Evolutionary conservation across 306 rosid genomes (phyloP).

Genomic region (Aeschynomene evenia): DNA sequence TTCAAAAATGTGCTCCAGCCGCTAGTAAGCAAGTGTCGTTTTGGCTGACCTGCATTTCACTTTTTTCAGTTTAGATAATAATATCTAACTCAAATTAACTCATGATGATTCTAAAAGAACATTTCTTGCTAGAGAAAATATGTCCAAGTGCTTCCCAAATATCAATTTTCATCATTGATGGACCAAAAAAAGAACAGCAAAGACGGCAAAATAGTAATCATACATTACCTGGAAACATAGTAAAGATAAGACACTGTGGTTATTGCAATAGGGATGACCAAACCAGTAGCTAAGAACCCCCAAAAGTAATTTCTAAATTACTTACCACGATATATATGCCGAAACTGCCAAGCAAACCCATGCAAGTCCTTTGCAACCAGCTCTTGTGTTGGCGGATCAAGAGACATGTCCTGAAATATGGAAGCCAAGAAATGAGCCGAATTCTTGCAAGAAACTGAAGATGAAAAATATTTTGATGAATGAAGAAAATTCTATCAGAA

Average conservation of each 20-base stretch:
- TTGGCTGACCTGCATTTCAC: constrained; percentile 62
- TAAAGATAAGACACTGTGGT: too few species aligned
- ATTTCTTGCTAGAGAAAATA: background rate
- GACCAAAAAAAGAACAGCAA: background rate
- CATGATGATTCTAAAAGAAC: background rate
- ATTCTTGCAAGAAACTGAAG: background rate
- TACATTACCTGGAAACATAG: too few species aligned
- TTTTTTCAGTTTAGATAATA: constrained; percentile 5
- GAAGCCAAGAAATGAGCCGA: constrained; percentile 10
- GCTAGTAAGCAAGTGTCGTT: constrained; percentile 68
- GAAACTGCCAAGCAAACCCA: constrained; percentile 65
- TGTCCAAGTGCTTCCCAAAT: background rate
- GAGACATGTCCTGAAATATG: constrained; percentile 60
- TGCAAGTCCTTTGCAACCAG: constrained; percentile 66
- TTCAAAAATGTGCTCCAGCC: constrained; percentile 74
- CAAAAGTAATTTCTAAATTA: background rate
- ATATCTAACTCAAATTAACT: constrained; percentile 18
- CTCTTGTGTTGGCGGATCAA: constrained; percentile 53
- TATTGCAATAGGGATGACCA: background rate
- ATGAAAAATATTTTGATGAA: background rate
- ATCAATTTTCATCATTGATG: background rate
- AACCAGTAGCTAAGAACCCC: background rate
- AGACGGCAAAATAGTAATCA: background rate
- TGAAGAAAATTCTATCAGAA: background rate
- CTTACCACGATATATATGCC: constrained; percentile 66